Conservation (phyloP, 768 basidiomycete species). For the Phanerochaete sordida region DNA sequence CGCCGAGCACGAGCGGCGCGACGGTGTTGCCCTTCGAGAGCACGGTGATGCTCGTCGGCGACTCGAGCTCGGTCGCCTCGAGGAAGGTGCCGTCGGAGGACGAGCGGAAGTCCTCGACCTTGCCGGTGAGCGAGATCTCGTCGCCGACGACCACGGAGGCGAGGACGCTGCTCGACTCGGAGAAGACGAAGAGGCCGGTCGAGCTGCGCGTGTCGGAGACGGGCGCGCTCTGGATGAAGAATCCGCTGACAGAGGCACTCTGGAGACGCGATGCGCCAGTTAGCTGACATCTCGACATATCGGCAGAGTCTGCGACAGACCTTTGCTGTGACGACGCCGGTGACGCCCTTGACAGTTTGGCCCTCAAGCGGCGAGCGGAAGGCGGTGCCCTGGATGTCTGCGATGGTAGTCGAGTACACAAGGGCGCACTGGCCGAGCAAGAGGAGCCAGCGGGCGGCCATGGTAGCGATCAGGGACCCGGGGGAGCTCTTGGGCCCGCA, state of each 20-base stretch:
- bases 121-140: conserved; percentile 41
- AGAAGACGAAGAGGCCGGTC: conserved; percentile 47
- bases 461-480: neutral
- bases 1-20: conserved; percentile 46
- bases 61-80: conserved; percentile 43
- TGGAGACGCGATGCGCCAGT: no score
- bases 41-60: conserved; percentile 44
- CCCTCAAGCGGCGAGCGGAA: conserved; percentile 25
- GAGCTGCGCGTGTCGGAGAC: conserved; percentile 43
- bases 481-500: neutral
- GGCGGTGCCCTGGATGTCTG: conserved; percentile 27
- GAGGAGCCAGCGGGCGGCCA: neutral
- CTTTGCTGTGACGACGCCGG: conserved; percentile 25
- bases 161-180: conserved; percentile 34
- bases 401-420: conserved; percentile 15
- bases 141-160: conserved; percentile 43
- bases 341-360: conserved; percentile 22
- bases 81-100: conserved; percentile 41
- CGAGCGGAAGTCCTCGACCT: conserved; percentile 47
- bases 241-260: no score
- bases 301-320: conserved; percentile 3
- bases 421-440: neutral
- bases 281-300: neutral
- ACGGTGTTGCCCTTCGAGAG: conserved; percentile 46
- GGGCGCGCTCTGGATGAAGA: conserved; percentile 41